phyloP scores from a whole-genome alignment of 2,329 filamentous ascomycete genomes.

The Diplodia intermedia region DNA sequence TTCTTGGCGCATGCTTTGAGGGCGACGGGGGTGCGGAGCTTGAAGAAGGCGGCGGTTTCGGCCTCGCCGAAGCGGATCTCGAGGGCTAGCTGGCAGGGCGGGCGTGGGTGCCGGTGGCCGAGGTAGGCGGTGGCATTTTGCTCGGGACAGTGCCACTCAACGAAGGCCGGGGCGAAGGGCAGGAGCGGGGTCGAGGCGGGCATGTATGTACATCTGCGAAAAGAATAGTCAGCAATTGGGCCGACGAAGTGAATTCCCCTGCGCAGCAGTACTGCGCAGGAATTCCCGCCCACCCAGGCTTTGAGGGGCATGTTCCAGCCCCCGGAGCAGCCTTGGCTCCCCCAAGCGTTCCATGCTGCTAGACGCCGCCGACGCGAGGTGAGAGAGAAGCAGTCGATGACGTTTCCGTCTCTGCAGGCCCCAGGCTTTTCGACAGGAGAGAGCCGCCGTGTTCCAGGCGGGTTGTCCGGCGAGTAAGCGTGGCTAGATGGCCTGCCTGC shows the following conservation, averaged over 20 bases:
- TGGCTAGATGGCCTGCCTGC: slow-evolving; percentile 28
- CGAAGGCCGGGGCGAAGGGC: slow-evolving; percentile 15
- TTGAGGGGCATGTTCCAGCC: slow-evolving; percentile 7
- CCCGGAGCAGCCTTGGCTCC: slow-evolving; percentile 17
- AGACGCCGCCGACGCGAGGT: not conserved
- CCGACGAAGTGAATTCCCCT: not conserved
- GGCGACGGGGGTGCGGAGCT: slow-evolving; percentile 16
- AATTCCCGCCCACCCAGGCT: slow-evolving; percentile 28
- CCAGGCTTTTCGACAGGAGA: slow-evolving; percentile 26
- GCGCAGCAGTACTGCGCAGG: not conserved
- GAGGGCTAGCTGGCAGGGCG: not conserved
- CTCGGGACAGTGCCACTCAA: slow-evolving; percentile 12
- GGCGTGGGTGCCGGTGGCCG: slow-evolving; percentile 4
- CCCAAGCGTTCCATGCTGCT: slow-evolving; percentile 13
- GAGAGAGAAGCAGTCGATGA: slow-evolving; percentile 22
- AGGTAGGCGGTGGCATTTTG: slow-evolving; percentile 1
- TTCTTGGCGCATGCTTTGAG: slow-evolving; percentile 17
- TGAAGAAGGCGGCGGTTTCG: slow-evolving; percentile 1
- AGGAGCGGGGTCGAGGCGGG: not conserved
- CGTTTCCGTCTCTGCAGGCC: slow-evolving; percentile 16
- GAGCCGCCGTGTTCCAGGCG: not conserved
- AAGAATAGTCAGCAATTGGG: slow-evolving; percentile 8
- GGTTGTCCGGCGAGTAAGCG: slow-evolving; percentile 9
- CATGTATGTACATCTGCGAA: slow-evolving; percentile 10
- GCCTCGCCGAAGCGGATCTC: slow-evolving; percentile 20